phyloP scores from a whole-genome alignment of 306 rosid species.

The Fagus sylvatica region DNA sequence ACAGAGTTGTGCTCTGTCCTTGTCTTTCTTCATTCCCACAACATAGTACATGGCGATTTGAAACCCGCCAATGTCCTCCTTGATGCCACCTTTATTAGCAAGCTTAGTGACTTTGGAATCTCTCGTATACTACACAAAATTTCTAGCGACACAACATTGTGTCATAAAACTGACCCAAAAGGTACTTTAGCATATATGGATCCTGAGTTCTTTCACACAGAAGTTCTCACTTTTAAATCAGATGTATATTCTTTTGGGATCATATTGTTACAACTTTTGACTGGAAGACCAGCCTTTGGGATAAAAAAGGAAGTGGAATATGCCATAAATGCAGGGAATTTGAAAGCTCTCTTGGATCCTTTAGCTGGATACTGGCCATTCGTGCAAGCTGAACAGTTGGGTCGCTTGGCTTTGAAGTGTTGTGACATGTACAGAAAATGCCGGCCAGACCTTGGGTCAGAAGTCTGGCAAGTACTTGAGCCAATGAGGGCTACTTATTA shows the following conservation, averaged over 20 bases:
- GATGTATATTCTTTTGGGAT: conserved; percentile 60
- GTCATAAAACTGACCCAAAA: conserved; percentile 39
- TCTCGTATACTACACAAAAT: neutral
- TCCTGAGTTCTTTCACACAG: conserved; percentile 45
- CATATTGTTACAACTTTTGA: conserved; percentile 40
- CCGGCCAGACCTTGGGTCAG: conserved; percentile 48
- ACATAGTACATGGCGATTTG: conserved; percentile 1
- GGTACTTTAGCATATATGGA: conserved; percentile 53
- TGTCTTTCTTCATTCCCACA: neutral
- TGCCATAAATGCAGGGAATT: conserved; percentile 38
- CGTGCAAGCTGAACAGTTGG: conserved; percentile 53
- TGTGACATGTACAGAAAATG: conserved; percentile 40
- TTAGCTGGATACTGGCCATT: conserved; percentile 62
- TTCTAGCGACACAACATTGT: neutral
- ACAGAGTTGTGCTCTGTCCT: conserved; percentile 2
- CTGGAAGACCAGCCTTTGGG: conserved; percentile 46
- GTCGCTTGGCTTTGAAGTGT: conserved; percentile 51
- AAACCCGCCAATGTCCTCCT: neutral
- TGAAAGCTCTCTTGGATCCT: conserved; percentile 45
- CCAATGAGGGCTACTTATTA: conserved; percentile 50
- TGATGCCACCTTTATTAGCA: neutral
- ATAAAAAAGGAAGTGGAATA: conserved; percentile 40
- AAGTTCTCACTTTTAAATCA: conserved; percentile 50
- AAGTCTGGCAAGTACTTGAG: conserved; percentile 55
- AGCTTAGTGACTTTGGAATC: neutral